Base-by-base conservation (phyloP, 768 basidiomycete species). In the Leccinellum albellum region DNA sequence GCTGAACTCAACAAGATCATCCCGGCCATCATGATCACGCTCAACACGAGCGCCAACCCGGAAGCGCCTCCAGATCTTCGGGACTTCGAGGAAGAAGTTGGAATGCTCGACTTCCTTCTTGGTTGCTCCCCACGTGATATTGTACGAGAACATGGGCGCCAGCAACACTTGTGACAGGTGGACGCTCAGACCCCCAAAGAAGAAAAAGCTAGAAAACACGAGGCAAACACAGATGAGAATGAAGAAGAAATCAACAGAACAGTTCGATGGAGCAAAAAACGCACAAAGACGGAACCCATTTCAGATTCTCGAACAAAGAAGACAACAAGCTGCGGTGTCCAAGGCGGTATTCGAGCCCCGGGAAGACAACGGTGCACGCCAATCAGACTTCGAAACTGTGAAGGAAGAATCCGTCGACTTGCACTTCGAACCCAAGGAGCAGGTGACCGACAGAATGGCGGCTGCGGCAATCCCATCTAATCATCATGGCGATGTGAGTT, bases 51-150 rank as follows among this genome's bases (percentile, higher is more conserved):
- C 29, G 84, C 78, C 44, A 82, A n/a, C 61, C 75, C 87, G 84
- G 74, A 91, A 95, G 2, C 91, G 86, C 62, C 83, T 83, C 72
- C 87, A 76, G 67, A 94, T 92, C 61, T 83, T 83, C 17, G 94
- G 93, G 20, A 94, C 84, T 70, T 96, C 93, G 46, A 88, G 82
- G 81, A 89, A 94, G 77, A 96, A 94, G 69, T 94, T 94, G n/a
- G 89, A 90, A 33, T 83, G 80, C 68, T 94, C 87, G 49, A 94
- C 90, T 72, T 91, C 89, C 80, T 93, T 94, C 64, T 82, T 79
- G 15, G 85, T 86, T 6, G 83, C 77, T 5, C 78, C 77, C 85
- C 84, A 86, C 5, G 71, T 71, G 63, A 82, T 80, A 66, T 86
- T 79, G 65, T 83, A 85, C 46, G 81, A 81, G 64, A 83, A 79